A percentile compares a stretch with the other conserved stretches of the same genome.
phyloP scores from a whole-genome alignment of 2,329 filamentous ascomycete genomes.

The Zasmidium cellare region DNA sequence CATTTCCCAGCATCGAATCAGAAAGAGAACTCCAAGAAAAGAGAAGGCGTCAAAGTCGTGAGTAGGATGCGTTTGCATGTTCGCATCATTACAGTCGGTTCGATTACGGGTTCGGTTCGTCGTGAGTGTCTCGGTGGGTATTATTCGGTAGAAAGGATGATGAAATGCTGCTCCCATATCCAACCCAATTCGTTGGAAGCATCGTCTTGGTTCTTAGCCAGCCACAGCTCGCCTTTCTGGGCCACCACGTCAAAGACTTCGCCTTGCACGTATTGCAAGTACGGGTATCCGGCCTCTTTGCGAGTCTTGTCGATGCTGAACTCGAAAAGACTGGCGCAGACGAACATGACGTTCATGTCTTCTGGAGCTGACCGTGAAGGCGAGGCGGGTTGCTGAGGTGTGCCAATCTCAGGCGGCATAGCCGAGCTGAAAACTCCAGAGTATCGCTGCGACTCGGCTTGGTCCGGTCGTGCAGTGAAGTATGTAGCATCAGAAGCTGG shows the following conservation, averaged over 20 bases:
- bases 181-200: conserved; percentile 76
- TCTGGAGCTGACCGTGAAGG: conserved; percentile 20
- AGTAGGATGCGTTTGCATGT: too few species aligned
- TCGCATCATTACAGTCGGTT: not conserved
- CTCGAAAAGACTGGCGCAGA: conserved; percentile 91
- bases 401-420: conserved; percentile 28
- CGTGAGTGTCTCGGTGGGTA: not conserved
- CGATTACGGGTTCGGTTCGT: not conserved
- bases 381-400: conserved; percentile 8
- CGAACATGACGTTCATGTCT: conserved; percentile 66
- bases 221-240: conserved; percentile 96
- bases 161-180: conserved; percentile 99
- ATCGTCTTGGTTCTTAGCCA: conserved; percentile 97
- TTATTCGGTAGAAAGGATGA: conserved; percentile 28
- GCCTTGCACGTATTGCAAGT: conserved; percentile 90
- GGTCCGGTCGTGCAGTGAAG: conserved; percentile 29
- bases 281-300: conserved; percentile 91
- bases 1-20: too few species aligned
- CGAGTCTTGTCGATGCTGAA: conserved; percentile 95
- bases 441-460: conserved; percentile 25
- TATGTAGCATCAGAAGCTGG: conserved; percentile 34
- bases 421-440: conserved; percentile 36
- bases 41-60: too few species aligned
- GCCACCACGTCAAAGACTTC: conserved; percentile 77
- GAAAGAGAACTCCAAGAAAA: too few species aligned